Percentiles rank a stretch among this genome's conserved stretches.
These are phyloP conservation scores for Glycine latifolia DNA, from an alignment of 306 rosid genomes.

Conservation along the genomic window DNA sequence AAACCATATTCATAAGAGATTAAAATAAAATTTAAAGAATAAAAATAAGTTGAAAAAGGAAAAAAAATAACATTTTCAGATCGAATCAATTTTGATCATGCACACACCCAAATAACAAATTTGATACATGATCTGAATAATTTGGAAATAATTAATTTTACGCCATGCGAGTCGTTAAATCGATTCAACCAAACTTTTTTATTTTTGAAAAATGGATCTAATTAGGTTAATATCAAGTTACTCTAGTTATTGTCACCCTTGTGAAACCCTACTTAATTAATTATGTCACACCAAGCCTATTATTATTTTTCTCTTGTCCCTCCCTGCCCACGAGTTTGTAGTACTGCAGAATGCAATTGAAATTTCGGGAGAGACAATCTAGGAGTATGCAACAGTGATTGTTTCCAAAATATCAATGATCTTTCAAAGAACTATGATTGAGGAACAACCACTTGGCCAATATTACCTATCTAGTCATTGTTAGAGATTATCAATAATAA, in stretches of 20 bases:
- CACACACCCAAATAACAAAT: too few relatives aligned
- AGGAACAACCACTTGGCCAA: constrained; percentile 26
- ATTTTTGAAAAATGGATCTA: too few relatives aligned
- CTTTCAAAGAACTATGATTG: not conserved
- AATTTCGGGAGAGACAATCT: not conserved
- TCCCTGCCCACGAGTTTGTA: not conserved
- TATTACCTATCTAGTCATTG: constrained; percentile 17
- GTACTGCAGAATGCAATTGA: not conserved
- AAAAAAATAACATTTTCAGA: too few relatives aligned
- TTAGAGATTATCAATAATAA: constrained; percentile 19
- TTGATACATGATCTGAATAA: too few relatives aligned
- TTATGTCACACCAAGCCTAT: not conserved
- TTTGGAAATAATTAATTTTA: too few relatives aligned
- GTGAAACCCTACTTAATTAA: not conserved
- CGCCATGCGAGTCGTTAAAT: too few relatives aligned
- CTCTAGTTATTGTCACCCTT: not conserved
- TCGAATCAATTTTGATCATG: too few relatives aligned
- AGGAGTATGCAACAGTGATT: not conserved
- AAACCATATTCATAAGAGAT: too few relatives aligned
- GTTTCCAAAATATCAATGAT: constrained; percentile 31
- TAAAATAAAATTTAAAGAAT: too few relatives aligned
- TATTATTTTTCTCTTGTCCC: not conserved
- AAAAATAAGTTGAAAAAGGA: too few relatives aligned
- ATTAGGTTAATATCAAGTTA: too few relatives aligned
- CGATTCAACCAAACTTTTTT: too few relatives aligned